Evolutionary conservation across 257 asterid species (phyloP).

Genomic region (Verbascum thapsus): DNA sequence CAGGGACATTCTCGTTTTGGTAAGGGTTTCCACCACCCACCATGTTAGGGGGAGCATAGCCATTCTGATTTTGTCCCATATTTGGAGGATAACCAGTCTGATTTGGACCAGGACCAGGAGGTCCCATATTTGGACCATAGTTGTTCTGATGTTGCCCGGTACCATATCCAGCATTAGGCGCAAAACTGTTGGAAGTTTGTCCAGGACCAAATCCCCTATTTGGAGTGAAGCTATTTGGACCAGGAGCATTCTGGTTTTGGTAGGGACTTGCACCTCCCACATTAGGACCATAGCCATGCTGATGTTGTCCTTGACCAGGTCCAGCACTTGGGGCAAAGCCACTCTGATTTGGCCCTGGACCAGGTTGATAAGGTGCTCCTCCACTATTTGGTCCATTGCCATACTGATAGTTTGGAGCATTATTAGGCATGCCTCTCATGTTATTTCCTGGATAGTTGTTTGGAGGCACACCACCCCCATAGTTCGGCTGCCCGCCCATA

Average conservation of each 20-base stretch:
- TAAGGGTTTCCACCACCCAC: slow-evolving; percentile 43
- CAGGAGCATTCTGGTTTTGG: slow-evolving; percentile 36
- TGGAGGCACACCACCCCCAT: slow-evolving; percentile 34
- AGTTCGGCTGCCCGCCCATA: slow-evolving; percentile 41
- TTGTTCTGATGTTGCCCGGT: slow-evolving; percentile 33
- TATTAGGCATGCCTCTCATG: slow-evolving; percentile 34
- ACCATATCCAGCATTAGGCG: slow-evolving; percentile 31
- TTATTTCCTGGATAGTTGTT: slow-evolving; percentile 32
- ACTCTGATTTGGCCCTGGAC: slow-evolving; percentile 36
- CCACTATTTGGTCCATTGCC: slow-evolving; percentile 27
- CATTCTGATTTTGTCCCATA: slow-evolving; percentile 39
- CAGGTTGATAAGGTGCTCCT: slow-evolving; percentile 38
- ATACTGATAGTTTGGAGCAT: slow-evolving; percentile 33
- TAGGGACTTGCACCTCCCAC: slow-evolving; percentile 11
- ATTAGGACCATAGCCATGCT: slow-evolving; percentile 31
- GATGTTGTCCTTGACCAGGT: slow-evolving; percentile 29
- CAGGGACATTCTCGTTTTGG: slow-evolving; percentile 50
- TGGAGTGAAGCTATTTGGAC: slow-evolving; percentile 17
- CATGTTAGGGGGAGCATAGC: slow-evolving; percentile 44
- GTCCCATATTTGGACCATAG: too few species aligned
- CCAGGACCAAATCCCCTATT: slow-evolving; percentile 39
- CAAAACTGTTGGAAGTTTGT: slow-evolving; percentile 26
- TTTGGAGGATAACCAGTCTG: slow-evolving; percentile 29
- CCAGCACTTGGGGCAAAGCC: slow-evolving; percentile 33
- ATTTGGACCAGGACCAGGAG: too few species aligned